Evolutionary conservation across 495 filamentous ascomycete genomes (phyloP).

Genomic region (Trichoderma reesei): DNA sequence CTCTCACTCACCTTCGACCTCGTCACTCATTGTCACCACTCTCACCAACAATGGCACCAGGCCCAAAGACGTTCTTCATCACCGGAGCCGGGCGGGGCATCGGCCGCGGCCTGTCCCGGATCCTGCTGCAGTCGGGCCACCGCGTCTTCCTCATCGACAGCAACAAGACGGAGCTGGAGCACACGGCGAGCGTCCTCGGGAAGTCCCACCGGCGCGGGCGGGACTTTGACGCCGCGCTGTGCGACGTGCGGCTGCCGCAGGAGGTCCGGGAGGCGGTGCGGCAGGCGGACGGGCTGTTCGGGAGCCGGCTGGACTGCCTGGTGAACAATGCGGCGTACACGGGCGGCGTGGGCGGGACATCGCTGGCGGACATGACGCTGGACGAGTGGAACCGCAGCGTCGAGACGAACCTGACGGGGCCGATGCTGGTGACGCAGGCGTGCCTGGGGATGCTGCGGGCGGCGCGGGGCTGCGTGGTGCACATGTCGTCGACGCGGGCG

Average conservation of each 20-base stretch:
- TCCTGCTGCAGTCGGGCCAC: conserved; percentile 1
- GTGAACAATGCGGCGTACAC: conserved; percentile 6
- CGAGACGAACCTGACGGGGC: conserved; percentile 26
- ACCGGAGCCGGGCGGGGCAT: conserved; percentile 6
- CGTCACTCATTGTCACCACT: not conserved
- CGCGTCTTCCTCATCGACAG: not conserved
- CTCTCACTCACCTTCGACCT: not conserved
- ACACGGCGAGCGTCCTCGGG: not conserved
- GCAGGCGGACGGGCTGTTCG: conserved; percentile 3
- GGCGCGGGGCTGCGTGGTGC: conserved; percentile 17
- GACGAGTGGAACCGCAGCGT: conserved; percentile 26
- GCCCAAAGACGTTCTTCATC: conserved; percentile 1
- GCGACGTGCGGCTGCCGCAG: not conserved
- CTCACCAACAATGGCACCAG: not conserved
- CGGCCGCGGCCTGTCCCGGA: conserved; percentile 3
- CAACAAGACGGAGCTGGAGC: conserved; percentile 5
- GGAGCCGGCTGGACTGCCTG: not conserved
- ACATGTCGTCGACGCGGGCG: conserved; percentile 25
- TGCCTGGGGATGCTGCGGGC: conserved; percentile 25
- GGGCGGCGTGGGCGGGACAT: conserved; percentile 5
- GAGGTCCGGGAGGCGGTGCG: not conserved
- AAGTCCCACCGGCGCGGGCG: not conserved
- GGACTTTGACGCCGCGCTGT: not conserved
- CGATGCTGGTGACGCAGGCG: conserved; percentile 28
- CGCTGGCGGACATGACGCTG: conserved; percentile 14